These are phyloP conservation scores for Carex sylvatica DNA, from an alignment of 202 grass and related monocot species.

Conservation along the genomic window DNA sequence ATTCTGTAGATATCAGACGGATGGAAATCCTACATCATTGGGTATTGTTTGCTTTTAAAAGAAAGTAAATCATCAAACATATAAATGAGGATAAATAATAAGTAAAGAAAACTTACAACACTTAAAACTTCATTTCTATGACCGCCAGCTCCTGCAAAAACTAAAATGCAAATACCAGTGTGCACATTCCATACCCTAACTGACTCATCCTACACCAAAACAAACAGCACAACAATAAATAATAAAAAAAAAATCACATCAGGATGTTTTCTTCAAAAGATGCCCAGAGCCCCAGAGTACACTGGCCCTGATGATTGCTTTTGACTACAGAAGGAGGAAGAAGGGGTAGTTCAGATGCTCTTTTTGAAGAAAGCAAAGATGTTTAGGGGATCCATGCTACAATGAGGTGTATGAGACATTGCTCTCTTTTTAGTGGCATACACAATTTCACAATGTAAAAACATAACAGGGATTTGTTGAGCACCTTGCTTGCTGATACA, in stretches of 20 bases:
- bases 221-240: slow-evolving; percentile 26
- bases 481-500: slow-evolving; percentile 95
- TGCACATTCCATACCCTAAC: slow-evolving; percentile 96
- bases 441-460: neutral
- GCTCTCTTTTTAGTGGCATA: neutral
- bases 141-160: slow-evolving; percentile 93
- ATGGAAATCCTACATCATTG: slow-evolving; percentile 75
- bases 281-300: too few species aligned
- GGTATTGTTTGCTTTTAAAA: slow-evolving; percentile 22
- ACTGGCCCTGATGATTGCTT: too few species aligned
- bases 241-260: slow-evolving; percentile 17
- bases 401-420: neutral
- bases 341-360: neutral
- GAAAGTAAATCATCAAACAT: neutral
- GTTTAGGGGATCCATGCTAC: neutral
- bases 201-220: slow-evolving; percentile 72
- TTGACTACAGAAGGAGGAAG: too few species aligned
- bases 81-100: neutral
- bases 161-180: slow-evolving; percentile 90
- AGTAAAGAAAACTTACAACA: slow-evolving; percentile 65
- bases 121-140: slow-evolving; percentile 95
- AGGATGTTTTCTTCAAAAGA: neutral
- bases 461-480: neutral
- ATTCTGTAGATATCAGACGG: slow-evolving; percentile 95
- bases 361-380: neutral